Percentiles rank a stretch among this genome's conserved stretches.
phyloP scores from a whole-genome alignment of 2,329 filamentous ascomycete species.

The Metarhizium guizhouense region DNA sequence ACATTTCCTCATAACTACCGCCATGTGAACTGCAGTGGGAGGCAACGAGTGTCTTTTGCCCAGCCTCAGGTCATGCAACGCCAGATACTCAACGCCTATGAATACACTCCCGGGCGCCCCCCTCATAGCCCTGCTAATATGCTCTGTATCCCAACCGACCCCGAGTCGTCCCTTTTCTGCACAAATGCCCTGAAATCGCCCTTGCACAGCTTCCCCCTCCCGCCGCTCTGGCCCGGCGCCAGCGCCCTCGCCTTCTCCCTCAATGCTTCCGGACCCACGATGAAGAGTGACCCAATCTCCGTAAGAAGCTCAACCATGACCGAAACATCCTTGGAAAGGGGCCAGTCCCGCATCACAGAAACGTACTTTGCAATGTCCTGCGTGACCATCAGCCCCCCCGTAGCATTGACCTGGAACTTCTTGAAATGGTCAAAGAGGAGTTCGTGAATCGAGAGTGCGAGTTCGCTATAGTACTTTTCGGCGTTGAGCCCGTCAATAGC shows the following conservation, averaged over 20 bases:
- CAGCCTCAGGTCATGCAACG: no score
- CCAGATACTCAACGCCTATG: no score
- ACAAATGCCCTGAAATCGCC: constrained; percentile 77
- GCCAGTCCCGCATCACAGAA: constrained; percentile 76
- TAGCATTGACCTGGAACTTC: constrained; percentile 85
- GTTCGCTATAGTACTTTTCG: constrained; percentile 71
- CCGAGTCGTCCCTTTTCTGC: constrained; percentile 73
- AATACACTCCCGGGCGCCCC: no score
- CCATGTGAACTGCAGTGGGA: not conserved
- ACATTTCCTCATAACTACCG: not conserved
- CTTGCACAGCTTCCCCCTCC: constrained; percentile 50
- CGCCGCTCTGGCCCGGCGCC: constrained; percentile 29
- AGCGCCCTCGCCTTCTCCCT: constrained; percentile 59
- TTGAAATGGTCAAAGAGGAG: constrained; percentile 90
- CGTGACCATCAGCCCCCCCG: constrained; percentile 87
- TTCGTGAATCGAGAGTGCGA: constrained; percentile 68
- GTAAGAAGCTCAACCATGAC: constrained; percentile 74
- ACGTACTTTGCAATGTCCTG: constrained; percentile 95
- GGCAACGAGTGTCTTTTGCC: not conserved
- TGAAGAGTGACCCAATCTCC: constrained; percentile 92
- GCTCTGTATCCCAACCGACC: constrained; percentile 72
- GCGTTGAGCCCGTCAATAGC: constrained; percentile 80
- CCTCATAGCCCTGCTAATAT: constrained; percentile 57
- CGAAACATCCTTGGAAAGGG: constrained; percentile 58
- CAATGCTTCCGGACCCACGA: constrained; percentile 75